These are phyloP conservation scores for Colletotrichum tropicale DNA, from an alignment of 2,329 filamentous ascomycete genomes.

Conservation along the genomic window DNA sequence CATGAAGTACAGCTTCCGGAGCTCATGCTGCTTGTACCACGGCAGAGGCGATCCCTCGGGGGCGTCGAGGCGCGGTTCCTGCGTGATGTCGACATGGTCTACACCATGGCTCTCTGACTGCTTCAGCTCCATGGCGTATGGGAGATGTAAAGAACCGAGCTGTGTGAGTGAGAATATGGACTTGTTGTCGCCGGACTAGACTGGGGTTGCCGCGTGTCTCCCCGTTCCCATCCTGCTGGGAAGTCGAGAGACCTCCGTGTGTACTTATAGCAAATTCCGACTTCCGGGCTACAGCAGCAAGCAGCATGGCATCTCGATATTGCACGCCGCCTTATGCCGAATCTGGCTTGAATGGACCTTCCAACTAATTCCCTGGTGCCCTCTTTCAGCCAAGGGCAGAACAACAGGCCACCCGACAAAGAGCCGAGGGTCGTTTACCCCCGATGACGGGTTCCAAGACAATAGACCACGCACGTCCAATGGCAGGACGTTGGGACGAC, in stretches of 20 bases:
- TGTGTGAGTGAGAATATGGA: not conserved
- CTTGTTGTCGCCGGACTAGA: not conserved
- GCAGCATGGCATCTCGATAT: not conserved
- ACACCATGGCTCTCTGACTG: slow-evolving; percentile 1
- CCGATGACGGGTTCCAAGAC: not conserved
- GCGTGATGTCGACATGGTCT: not conserved
- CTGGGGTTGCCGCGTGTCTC: not conserved
- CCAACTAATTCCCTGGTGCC: not conserved
- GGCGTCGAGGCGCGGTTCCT: not conserved
- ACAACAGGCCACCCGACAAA: not conserved
- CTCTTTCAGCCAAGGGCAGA: not conserved
- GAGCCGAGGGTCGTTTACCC: not conserved
- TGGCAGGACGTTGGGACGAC: not conserved
- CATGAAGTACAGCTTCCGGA: slow-evolving; percentile 34
- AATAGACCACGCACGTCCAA: not conserved
- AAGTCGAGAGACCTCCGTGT: not conserved
- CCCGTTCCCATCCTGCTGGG: not conserved
- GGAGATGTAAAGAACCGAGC: not conserved
- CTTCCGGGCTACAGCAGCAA: not conserved
- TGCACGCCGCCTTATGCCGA: not conserved
- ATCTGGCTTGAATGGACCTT: not conserved
- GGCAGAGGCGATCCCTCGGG: slow-evolving; percentile 11
- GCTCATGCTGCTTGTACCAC: slow-evolving; percentile 34
- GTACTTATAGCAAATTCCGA: not conserved
- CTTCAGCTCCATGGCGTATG: not conserved